Evolutionary conservation across 176 grass and related monocot species (phyloP).

Genomic region (Otatea glauca): DNA sequence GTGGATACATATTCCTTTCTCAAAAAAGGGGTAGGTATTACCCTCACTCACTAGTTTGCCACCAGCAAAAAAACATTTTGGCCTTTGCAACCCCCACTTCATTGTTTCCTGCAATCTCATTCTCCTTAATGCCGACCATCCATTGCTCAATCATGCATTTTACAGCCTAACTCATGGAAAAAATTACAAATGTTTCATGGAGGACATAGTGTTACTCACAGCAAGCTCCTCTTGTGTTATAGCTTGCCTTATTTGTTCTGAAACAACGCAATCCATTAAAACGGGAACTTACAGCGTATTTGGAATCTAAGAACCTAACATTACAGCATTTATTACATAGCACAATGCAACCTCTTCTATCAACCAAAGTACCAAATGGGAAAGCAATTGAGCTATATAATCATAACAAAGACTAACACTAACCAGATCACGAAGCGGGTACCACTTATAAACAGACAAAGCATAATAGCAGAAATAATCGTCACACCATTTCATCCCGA

Average conservation of each 20-base stretch:
- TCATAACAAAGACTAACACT: neutral
- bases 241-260: slow-evolving; percentile 15
- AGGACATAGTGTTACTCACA: neutral
- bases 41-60: neutral
- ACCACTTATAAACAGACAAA: neutral
- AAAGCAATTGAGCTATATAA: neutral
- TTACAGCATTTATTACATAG: neutral
- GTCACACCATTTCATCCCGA: neutral
- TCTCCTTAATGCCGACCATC: neutral
- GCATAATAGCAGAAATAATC: neutral
- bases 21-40: neutral
- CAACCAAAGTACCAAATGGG: neutral
- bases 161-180: neutral
- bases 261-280: neutral
- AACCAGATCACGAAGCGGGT: neutral
- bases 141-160: neutral
- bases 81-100: neutral
- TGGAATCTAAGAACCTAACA: neutral
- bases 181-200: neutral
- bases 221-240: neutral
- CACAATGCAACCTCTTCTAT: neutral
- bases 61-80: neutral
- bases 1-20: neutral
- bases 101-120: neutral
- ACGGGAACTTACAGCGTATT: neutral